phyloP scores from a whole-genome alignment of 306 rosid species.

The Cyamopsis tetragonoloba region DNA sequence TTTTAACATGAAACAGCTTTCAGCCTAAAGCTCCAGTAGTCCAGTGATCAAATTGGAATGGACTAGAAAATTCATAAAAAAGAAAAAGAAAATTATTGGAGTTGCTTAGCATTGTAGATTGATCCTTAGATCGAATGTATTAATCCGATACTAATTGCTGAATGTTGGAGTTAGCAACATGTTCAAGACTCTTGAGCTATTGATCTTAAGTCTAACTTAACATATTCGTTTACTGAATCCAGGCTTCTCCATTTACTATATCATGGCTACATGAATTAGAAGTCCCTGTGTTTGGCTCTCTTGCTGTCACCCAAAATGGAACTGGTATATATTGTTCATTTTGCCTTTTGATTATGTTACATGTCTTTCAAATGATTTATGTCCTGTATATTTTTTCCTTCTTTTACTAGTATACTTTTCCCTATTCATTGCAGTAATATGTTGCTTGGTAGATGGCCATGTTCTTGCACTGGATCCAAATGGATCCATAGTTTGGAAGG shows the following conservation, averaged over 20 bases:
- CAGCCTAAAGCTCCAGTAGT: neutral
- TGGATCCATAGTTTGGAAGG: conserved; percentile 86
- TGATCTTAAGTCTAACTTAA: conserved; percentile 7
- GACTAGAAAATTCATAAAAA: neutral
- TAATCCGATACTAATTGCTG: conserved; percentile 12
- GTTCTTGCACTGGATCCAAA: conserved; percentile 61
- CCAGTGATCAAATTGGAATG: neutral
- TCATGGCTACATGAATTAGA: conserved; percentile 65
- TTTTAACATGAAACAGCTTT: neutral
- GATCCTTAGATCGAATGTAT: conserved; percentile 1
- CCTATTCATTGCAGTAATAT: conserved; percentile 54
- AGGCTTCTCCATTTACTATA: conserved; percentile 58
- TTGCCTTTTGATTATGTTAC: conserved; percentile 6
- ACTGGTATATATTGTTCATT: conserved; percentile 41
- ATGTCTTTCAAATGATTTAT: conserved; percentile 4
- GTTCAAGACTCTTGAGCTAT: conserved; percentile 9
- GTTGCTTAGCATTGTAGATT: neutral
- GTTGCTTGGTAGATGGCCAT: conserved; percentile 86
- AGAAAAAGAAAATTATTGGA: neutral
- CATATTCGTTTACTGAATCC: conserved; percentile 27
- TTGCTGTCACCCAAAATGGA: conserved; percentile 51
- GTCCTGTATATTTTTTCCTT: neutral
- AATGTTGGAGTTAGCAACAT: neutral
- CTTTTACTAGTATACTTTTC: neutral
- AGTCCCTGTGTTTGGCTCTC: conserved; percentile 87